These are phyloP conservation scores for Punctularia strigosozonata DNA, from an alignment of 768 basidiomycete genomes.

Conservation along the genomic window DNA sequence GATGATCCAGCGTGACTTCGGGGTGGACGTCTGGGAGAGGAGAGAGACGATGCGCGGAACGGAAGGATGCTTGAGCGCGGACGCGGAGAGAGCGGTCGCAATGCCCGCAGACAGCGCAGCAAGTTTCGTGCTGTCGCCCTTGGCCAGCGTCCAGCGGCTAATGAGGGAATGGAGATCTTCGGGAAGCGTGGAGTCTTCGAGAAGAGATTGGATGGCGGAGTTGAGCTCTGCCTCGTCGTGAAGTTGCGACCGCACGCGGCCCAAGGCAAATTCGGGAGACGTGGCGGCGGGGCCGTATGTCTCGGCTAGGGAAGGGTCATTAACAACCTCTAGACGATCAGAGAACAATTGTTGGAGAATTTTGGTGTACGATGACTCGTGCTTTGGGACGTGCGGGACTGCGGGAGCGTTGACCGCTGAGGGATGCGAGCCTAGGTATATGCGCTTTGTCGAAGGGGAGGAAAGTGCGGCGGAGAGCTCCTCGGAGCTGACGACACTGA, in stretches of 20 bases:
- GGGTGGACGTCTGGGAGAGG: slow-evolving; percentile 48
- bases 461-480: slow-evolving; percentile 33
- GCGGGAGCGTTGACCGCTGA: slow-evolving; percentile 16
- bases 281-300: slow-evolving; percentile 69
- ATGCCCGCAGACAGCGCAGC: slow-evolving; percentile 47
- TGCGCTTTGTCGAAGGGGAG: slow-evolving; percentile 25
- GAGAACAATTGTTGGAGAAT: slow-evolving; percentile 75
- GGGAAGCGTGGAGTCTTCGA: slow-evolving; percentile 38
- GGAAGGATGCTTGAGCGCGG: slow-evolving; percentile 26
- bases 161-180: slow-evolving; percentile 58
- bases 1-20: slow-evolving; percentile 91
- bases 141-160: slow-evolving; percentile 68
- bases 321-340: slow-evolving; percentile 71
- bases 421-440: slow-evolving; percentile 35
- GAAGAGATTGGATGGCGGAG: slow-evolving; percentile 47
- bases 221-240: slow-evolving; percentile 65
- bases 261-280: slow-evolving; percentile 90
- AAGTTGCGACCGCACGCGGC: slow-evolving; percentile 75
- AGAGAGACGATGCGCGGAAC: slow-evolving; percentile 49
- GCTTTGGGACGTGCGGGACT: slow-evolving; percentile 66
- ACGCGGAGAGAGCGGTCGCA: slow-evolving; percentile 32
- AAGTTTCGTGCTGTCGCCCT: slow-evolving; percentile 60
- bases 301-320: slow-evolving; percentile 65
- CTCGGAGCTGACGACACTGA: slow-evolving; percentile 21
- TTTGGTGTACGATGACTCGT: slow-evolving; percentile 86